Percentiles rank a stretch among this genome's conserved stretches.
Conservation (phyloP, 2,329 filamentous ascomycete genomes). For the Exutisphaerella laricina region DNA sequence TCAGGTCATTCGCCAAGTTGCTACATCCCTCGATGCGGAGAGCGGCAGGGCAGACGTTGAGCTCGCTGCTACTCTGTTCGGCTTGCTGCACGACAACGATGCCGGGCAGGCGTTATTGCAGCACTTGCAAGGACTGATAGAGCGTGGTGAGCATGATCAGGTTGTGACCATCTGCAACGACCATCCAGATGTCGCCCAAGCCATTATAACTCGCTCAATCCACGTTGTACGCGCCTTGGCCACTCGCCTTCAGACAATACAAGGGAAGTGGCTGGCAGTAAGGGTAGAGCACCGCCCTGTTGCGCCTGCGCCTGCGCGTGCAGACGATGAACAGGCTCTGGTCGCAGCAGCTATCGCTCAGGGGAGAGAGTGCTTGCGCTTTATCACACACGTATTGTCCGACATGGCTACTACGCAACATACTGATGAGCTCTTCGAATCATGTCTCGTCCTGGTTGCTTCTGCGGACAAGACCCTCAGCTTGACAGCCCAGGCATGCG, state of each 20-base stretch:
- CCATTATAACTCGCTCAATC: background rate
- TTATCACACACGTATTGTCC: background rate
- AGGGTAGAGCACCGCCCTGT: background rate
- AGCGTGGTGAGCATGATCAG: constrained; percentile 12
- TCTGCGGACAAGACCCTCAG: constrained; percentile 9
- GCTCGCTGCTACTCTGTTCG: constrained; percentile 18
- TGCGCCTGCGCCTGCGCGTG: background rate
- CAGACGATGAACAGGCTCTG: background rate
- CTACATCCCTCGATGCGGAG: constrained; percentile 10
- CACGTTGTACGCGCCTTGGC: background rate
- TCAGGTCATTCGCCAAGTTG: constrained; percentile 18
- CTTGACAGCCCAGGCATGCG: constrained; percentile 9
- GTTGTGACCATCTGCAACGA: constrained; percentile 18
- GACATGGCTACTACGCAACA: too few species aligned
- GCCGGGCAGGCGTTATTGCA: constrained; percentile 10
- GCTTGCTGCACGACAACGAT: constrained; percentile 11
- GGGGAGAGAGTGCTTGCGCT: too few species aligned
- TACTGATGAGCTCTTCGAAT: constrained; percentile 8
- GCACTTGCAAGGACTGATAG: constrained; percentile 13
- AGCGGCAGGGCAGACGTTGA: constrained; percentile 19
- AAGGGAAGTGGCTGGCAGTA: background rate
- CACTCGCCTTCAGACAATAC: background rate
- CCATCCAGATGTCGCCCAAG: constrained; percentile 10
- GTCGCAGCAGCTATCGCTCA: too few species aligned
- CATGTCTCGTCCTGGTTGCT: constrained; percentile 15